Evolutionary conservation across 345 rosid genomes (phyloP).

Genomic region (Rhizophora mangle): DNA sequence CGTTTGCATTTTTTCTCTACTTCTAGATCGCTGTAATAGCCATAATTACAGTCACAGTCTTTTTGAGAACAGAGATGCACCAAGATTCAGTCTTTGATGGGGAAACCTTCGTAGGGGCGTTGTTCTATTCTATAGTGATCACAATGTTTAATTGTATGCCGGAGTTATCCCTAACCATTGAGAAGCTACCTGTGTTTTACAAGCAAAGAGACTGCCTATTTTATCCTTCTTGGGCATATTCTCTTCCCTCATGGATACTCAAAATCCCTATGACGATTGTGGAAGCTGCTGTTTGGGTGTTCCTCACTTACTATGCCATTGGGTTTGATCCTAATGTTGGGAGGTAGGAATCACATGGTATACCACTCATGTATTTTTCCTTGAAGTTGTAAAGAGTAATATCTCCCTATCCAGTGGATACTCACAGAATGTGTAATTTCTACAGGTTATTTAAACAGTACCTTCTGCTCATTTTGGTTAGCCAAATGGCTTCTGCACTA

Average conservation of each 20-base stretch:
- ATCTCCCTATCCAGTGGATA: too few species aligned
- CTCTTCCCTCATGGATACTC: constrained; percentile 74
- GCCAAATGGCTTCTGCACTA: constrained; percentile 58
- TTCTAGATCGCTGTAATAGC: not conserved
- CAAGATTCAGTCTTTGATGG: constrained; percentile 5
- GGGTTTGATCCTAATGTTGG: constrained; percentile 66
- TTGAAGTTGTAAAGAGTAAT: too few species aligned
- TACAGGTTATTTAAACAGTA: constrained; percentile 58
- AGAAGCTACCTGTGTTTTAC: constrained; percentile 72
- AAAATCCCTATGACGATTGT: constrained; percentile 60
- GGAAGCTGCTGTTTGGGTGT: constrained; percentile 57
- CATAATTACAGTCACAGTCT: not conserved
- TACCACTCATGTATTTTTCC: too few species aligned
- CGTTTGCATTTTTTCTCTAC: too few species aligned
- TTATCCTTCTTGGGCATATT: constrained; percentile 73
- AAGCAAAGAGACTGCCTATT: constrained; percentile 66
- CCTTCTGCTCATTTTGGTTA: constrained; percentile 41
- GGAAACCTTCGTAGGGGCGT: constrained; percentile 1
- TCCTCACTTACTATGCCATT: constrained; percentile 55
- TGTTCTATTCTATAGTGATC: constrained; percentile 23
- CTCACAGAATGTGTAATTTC: not conserved
- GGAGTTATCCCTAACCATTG: constrained; percentile 65
- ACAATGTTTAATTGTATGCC: constrained; percentile 67
- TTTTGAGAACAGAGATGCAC: constrained; percentile 11
- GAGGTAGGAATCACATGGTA: constrained; percentile 38